A percentile compares a stretch with the other conserved stretches of the same genome.
Evolutionary conservation across 495 filamentous ascomycete species (phyloP).

Genomic region (Neurospora cerealis): DNA sequence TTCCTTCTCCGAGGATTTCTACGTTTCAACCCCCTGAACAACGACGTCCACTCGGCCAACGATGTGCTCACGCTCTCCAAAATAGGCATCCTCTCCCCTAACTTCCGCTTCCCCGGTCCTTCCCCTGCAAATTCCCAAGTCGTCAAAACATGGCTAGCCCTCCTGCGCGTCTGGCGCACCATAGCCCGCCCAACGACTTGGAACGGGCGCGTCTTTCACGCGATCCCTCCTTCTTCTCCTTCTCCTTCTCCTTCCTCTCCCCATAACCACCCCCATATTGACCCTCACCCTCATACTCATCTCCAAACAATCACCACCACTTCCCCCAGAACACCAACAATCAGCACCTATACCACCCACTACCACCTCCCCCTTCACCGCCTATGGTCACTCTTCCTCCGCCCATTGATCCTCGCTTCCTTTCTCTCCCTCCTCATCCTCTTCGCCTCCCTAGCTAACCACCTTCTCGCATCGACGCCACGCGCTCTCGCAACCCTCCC

Average conservation of each 20-base stretch:
- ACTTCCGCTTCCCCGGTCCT: not conserved
- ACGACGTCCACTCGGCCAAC: too few species aligned
- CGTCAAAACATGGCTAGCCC: not conserved
- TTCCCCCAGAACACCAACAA: not conserved
- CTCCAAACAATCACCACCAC: not conserved
- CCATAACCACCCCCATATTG: not conserved
- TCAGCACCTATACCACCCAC: not conserved
- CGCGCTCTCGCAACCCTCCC: not conserved
- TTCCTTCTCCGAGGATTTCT: not conserved
- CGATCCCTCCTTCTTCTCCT: not conserved
- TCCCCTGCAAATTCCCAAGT: not conserved
- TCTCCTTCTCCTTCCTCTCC: not conserved
- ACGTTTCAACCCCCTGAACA: not conserved
- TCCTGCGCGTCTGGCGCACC: not conserved
- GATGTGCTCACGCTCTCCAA: not conserved
- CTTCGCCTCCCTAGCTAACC: not conserved
- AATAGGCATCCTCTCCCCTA: not conserved
- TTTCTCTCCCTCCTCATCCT: not conserved
- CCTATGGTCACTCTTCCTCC: not conserved
- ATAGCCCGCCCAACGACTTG: not conserved
- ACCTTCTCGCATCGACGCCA: not conserved
- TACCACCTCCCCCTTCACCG: not conserved
- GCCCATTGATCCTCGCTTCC: not conserved
- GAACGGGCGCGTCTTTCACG: not conserved
- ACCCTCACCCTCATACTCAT: not conserved